Base-by-base conservation (phyloP, 2,329 filamentous ascomycete species). In the Pyrenochaeta sp. region DNA sequence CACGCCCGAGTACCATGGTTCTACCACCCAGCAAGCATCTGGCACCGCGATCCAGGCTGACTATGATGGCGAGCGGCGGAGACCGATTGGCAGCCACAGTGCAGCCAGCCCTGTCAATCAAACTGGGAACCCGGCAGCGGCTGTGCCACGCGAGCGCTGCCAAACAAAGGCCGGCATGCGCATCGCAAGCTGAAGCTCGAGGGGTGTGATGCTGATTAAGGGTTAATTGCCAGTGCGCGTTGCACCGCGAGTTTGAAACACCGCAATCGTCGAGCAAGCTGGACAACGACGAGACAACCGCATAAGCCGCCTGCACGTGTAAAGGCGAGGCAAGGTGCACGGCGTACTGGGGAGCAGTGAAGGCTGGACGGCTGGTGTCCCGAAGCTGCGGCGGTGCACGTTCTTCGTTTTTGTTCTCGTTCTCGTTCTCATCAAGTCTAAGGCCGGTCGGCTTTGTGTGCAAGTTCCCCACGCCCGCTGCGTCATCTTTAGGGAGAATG, bases 401-500 rank as follows among this genome's bases (percentile, higher is more conserved):
- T 45, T 19, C 19, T 19, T 19, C 19, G 19, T 19, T 19, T 19
- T 19, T 19, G 19, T 19, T 19, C 19, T 19, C 19, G 19, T 19
- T 25, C 50, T 34, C 32, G 40, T 37, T 44, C 50, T 25, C 40
- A 12, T 22, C 54, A 48, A 19, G 19, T 19, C 19, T 19, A 19
- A 44, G 52, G 42, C 48, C 45, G 46, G 46, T 54, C 61, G 56
- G 60, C 58, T 58, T 50, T 58, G 55, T 58, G 55, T 60, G 52
- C 54, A 59, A 40, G 62, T 58, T 62, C 62, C 66, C 64, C 65
- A 68, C 66, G 66, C 54, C 58, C 32, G 52, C 58, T 69, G 67
- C 68, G 68, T 71, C 68, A 71, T 68, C 58, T 56, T 53, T 42
- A 48, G 54, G 40, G 44, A 59, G 52, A 52, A 55, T 8, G 36